Evolutionary conservation across 305 asterid genomes (phyloP).

Genomic region (Fraxinus velutina): DNA sequence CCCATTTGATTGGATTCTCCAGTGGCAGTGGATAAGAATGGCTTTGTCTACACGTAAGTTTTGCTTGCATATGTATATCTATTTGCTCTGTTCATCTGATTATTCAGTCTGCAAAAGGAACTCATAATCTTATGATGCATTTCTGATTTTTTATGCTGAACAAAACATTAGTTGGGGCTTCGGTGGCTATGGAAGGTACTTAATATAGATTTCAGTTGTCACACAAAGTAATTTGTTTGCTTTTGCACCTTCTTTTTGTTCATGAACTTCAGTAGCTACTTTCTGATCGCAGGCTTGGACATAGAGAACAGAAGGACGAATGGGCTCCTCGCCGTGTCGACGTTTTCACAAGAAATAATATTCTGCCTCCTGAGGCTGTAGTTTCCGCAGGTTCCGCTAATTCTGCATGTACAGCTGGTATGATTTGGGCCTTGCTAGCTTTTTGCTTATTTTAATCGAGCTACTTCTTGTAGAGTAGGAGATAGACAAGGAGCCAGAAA

Average conservation of each 20-base stretch:
- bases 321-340: conserved; percentile 79
- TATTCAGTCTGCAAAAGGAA: neutral
- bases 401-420: conserved; percentile 96
- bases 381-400: conserved; percentile 85
- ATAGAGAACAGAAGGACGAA: conserved; percentile 96
- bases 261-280: conserved; percentile 23
- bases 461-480: neutral
- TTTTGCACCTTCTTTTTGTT: conserved; percentile 16
- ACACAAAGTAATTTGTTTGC: neutral
- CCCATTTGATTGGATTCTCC: conserved; percentile 32
- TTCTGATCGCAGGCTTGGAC: conserved; percentile 76
- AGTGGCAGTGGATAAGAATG: conserved; percentile 91
- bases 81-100: neutral
- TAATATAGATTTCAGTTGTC: neutral
- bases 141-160: conserved; percentile 17
- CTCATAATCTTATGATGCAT: neutral
- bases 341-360: conserved; percentile 74
- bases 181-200: conserved; percentile 97
- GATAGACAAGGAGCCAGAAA: neutral
- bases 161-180: conserved; percentile 76
- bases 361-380: conserved; percentile 73
- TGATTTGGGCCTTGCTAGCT: conserved; percentile 14
- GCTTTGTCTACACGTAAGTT: conserved; percentile 96
- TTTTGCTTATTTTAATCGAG: neutral
- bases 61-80: conserved; percentile 14